Conservation (phyloP, 805 yeast genomes). For the Kluyveromyces starmeri region DNA sequence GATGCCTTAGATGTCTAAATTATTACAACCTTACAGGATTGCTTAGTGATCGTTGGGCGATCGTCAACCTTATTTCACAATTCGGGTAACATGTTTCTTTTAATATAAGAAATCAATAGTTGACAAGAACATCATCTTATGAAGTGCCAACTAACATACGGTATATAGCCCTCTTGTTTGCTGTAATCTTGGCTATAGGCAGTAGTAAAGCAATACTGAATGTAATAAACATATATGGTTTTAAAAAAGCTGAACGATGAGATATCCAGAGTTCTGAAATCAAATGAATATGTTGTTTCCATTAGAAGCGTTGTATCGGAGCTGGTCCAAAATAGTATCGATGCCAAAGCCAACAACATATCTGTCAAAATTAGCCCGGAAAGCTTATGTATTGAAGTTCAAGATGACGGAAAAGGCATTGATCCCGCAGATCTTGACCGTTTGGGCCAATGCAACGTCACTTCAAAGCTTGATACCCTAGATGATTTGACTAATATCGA, state of each 20-base stretch:
- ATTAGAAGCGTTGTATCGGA: conserved; percentile 39
- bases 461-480: conserved; percentile 42
- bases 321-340: conserved; percentile 46
- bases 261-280: conserved; percentile 15
- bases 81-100: too few species aligned
- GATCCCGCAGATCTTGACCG: conserved; percentile 35
- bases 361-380: conserved; percentile 30
- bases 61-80: too few species aligned
- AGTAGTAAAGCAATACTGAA: too few species aligned
- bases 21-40: too few species aligned
- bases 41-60: too few species aligned
- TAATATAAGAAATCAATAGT: too few species aligned
- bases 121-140: too few species aligned
- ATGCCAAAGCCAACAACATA: conserved; percentile 39
- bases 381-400: conserved; percentile 33
- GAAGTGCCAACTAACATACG: too few species aligned
- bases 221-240: too few species aligned
- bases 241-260: conserved; percentile 12
- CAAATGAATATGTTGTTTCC: conserved; percentile 32
- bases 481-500: conserved; percentile 31
- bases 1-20: too few species aligned
- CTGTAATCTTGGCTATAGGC: too few species aligned
- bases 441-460: conserved; percentile 41
- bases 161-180: too few species aligned
- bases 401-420: conserved; percentile 73